Base-by-base conservation (phyloP, 106 monocot genomes). In the Dioscorea alata region DNA sequence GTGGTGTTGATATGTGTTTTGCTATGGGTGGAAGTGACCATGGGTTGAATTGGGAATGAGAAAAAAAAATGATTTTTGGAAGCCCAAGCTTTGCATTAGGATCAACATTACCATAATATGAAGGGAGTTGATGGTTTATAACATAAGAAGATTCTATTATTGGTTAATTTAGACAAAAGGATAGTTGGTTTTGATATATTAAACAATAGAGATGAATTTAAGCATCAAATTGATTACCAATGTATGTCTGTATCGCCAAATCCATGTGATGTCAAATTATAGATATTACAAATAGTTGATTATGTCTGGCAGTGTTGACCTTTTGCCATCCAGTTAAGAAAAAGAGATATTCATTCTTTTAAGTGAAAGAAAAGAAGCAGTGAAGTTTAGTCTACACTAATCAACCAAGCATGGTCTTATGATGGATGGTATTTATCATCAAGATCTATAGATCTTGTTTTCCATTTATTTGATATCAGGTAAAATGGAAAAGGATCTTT, bases 321-420 rank as follows among this genome's bases (percentile, higher is more conserved):
- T 51, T 92, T 84, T 71, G 96, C 92, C 35, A 61, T 86, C 59
- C n/a, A 84, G 57, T 33, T 73, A 52, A 68, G 86, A 76, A 71
- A 84, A 49, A 92, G 75, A 2, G 92, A 97, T 49, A 73, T 97
- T 48, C 92, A 92, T 73, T 66, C 78, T 23, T 84, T 97, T 57
- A 92, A 92, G 3, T 89, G 92, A 89, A 92, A 92, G 64, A 89
- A 91, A 60, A 88, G 86, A 59, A 86, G 82, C 75, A 97, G 92
- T 42, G 28, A 28, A 28, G 1, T 3, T 28, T 28, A 28, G 3
- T 28, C 1, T 28, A 3, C 28, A 28, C 3, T 28, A 1, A 28
- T 28, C 28, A 28, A 28, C 28, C 28, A 28, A 28, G 28, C 28
- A 28, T 28, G 28, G 3, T 28, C 28, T 28, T 3, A 28, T 28